Base-by-base conservation (phyloP, 2,329 filamentous ascomycete species). In the Sporothrix mexicana region DNA sequence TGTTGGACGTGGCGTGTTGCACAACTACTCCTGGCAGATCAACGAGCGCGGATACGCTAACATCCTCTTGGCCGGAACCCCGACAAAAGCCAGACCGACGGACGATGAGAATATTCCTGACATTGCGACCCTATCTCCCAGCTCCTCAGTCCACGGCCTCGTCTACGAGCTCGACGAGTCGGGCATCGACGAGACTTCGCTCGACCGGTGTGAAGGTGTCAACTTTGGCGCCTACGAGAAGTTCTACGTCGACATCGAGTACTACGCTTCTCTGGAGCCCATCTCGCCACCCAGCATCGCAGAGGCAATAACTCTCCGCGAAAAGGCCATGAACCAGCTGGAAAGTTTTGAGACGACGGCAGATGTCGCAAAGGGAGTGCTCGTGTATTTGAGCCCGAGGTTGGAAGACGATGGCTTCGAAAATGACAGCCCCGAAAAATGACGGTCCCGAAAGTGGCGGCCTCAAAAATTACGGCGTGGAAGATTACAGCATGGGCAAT, bases 11-110 rank as follows among this genome's bases (percentile, higher is more conserved):
- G 84, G 79, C 23, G 78, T 80, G 12, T 78, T 85, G n/a, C 74
- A 76, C 25, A 78, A 81, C 74, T 81, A 82, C 75, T 78, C 80
- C 45, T 85, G 83, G 81, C 83, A 84, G 76, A 85, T 85, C 80
- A 85, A 85, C 77, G 79, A 84, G 77, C 81, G 83, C 30, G 83
- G 84, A 41, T 85, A 81, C 69, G 84, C 84, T 73, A 85, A 85
- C 75, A 79, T 85, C 41, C 72, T 83, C 51, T 17, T 76, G 77
- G 64, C 47, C 17, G 13, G 12, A 55, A 25, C 61, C 13, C 13
- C 9, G 43, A 10, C 20, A 25, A 23, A 36, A 17, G n/a, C 20
- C 12, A 49, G 17, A 8, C 30, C 41, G n/a, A n/a, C 4, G 20
- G 10, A 53, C 2, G n/a, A 53, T 23, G n/a, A 8, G 2, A 20